Evolutionary conservation across 305 asterid species (phyloP).

Genomic region (Rubia tinctorum): DNA sequence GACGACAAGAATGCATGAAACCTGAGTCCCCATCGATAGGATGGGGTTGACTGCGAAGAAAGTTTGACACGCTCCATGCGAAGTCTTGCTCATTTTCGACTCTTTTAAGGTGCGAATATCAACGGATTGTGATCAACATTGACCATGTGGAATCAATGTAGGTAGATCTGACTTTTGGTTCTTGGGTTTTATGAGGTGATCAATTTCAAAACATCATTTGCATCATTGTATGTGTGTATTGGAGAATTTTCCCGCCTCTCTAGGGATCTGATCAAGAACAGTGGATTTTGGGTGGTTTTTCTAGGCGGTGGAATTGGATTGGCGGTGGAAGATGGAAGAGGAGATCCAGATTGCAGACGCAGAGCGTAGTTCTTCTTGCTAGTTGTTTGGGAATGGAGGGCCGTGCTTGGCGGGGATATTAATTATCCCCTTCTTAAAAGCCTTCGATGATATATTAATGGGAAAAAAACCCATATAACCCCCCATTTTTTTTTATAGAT

Average conservation of each 20-base stretch:
- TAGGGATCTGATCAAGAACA: not conserved
- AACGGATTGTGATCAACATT: not conserved
- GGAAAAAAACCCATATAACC: too few relatives aligned
- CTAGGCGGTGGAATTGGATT: constrained; percentile 18
- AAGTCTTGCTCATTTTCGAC: constrained; percentile 35
- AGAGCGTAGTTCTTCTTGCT: constrained; percentile 5
- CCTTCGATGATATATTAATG: too few relatives aligned
- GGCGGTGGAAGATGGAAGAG: constrained; percentile 9
- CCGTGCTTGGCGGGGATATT: constrained; percentile 25
- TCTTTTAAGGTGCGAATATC: not conserved
- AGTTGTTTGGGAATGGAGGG: constrained; percentile 16
- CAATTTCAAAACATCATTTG: not conserved
- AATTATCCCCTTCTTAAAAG: not conserved
- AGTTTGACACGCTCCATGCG: constrained; percentile 35
- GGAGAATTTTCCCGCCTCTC: not conserved
- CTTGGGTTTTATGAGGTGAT: not conserved
- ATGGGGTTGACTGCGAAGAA: constrained; percentile 80
- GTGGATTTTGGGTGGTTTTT: constrained; percentile 1
- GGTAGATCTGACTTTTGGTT: not conserved
- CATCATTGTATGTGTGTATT: not conserved
- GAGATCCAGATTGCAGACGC: not conserved
- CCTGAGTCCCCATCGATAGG: constrained; percentile 74
- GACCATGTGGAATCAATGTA: not conserved
- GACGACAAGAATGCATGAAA: constrained; percentile 81
- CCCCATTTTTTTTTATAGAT: too few relatives aligned